Conservation (phyloP, 352 stramenopile species). For the Pythium dissimile region DNA sequence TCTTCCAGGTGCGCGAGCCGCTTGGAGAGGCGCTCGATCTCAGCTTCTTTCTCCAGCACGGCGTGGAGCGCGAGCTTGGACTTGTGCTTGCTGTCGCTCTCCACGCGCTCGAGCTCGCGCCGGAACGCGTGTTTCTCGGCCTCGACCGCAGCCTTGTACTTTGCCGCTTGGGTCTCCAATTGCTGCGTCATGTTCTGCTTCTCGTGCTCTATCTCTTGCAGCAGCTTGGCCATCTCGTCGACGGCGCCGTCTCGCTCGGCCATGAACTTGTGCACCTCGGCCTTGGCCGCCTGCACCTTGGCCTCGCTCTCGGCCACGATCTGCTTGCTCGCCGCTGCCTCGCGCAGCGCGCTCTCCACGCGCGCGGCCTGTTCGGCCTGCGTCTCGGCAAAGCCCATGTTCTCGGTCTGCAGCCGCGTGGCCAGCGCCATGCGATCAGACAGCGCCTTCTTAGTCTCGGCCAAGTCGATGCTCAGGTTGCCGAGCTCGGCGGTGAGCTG, state of each 20-base stretch:
- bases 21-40: constrained; percentile 53
- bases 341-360: constrained; percentile 64
- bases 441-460: constrained; percentile 80
- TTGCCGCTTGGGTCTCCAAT: constrained; percentile 26
- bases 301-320: constrained; percentile 41
- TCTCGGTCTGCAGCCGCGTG: constrained; percentile 79
- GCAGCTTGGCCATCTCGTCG: constrained; percentile 28
- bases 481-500: constrained; percentile 58
- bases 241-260: constrained; percentile 47
- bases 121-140: constrained; percentile 43
- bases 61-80: constrained; percentile 81
- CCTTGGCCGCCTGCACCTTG: constrained; percentile 52
- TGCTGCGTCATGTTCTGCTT: constrained; percentile 31
- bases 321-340: constrained; percentile 42
- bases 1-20: constrained; percentile 73
- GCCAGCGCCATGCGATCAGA: constrained; percentile 80
- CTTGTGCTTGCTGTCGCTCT: constrained; percentile 80
- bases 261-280: constrained; percentile 49
- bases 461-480: constrained; percentile 67
- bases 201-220: constrained; percentile 43
- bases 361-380: constrained; percentile 73
- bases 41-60: constrained; percentile 75
- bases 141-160: constrained; percentile 27
- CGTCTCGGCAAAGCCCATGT: constrained; percentile 80
- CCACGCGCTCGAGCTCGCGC: constrained; percentile 59